Conservation (phyloP, 257 asterid genomes). For the Euphrasia confusa region DNA sequence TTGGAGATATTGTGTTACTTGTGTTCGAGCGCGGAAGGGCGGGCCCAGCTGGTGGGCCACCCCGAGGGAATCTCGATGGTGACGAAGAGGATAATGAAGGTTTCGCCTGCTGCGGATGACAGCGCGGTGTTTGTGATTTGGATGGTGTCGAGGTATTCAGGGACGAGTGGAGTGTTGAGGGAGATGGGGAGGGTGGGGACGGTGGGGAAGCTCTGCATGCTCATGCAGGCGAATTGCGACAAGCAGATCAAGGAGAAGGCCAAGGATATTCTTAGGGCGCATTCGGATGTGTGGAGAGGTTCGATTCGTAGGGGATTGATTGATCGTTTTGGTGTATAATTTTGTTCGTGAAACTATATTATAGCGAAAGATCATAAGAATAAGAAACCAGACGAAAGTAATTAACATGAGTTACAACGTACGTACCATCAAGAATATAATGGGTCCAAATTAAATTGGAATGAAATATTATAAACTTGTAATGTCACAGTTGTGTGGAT, state of each 20-base stretch:
- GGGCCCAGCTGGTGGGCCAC: slow-evolving; percentile 55
- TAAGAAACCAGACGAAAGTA: too few relatives aligned
- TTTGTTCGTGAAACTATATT: too few relatives aligned
- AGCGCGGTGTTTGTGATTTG: slow-evolving; percentile 39
- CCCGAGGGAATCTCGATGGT: slow-evolving; percentile 51
- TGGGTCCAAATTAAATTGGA: too few relatives aligned
- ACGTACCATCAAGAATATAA: too few relatives aligned
- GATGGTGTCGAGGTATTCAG: slow-evolving; percentile 37
- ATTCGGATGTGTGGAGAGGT: slow-evolving; percentile 43
- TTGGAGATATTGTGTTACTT: slow-evolving; percentile 39
- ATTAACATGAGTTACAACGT: too few relatives aligned
- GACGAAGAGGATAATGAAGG: slow-evolving; percentile 41
- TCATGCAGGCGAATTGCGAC: slow-evolving; percentile 36
- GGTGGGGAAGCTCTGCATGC: slow-evolving; percentile 50
- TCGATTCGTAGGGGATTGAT: slow-evolving; percentile 32
- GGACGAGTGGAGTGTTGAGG: slow-evolving; percentile 36
- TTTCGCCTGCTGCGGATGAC: slow-evolving; percentile 42
- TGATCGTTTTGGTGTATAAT: not conserved
- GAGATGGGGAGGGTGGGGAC: slow-evolving; percentile 53
- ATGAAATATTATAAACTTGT: too few relatives aligned
- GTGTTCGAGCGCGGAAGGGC: slow-evolving; percentile 54
- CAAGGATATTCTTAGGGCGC: slow-evolving; percentile 42
- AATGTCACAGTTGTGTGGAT: too few relatives aligned
- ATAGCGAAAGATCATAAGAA: too few relatives aligned
- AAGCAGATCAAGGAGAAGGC: slow-evolving; percentile 38